phyloP scores from a whole-genome alignment of 495 filamentous ascomycete species.

The Clavariopsis aquatica region DNA sequence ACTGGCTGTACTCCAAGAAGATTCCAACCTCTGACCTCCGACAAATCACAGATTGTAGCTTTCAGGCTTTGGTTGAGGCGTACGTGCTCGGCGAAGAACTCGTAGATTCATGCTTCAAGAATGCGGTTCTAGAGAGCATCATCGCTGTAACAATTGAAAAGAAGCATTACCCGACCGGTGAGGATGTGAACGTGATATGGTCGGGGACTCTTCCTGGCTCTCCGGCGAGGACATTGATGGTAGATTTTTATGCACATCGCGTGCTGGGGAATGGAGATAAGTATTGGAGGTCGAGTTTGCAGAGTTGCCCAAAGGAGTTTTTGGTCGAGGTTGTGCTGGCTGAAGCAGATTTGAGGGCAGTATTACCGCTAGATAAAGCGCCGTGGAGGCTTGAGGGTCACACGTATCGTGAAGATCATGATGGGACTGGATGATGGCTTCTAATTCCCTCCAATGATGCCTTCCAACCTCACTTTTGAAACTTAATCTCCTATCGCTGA shows the following conservation, averaged over 20 bases:
- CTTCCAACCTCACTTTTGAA: no score
- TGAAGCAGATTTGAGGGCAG: background rate
- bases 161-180: background rate
- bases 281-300: background rate
- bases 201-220: background rate
- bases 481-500: no score
- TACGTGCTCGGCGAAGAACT: constrained; percentile 3
- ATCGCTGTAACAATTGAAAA: background rate
- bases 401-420: background rate
- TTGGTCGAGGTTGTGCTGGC: background rate
- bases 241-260: background rate
- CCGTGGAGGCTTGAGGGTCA: background rate
- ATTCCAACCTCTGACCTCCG: background rate
- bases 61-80: background rate
- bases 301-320: constrained; percentile 1
- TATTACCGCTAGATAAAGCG: background rate
- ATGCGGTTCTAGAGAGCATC: background rate
- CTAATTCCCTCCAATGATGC: no score
- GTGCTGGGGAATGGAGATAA: background rate
- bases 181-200: background rate
- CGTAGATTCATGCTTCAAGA: constrained; percentile 4
- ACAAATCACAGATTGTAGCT: background rate
- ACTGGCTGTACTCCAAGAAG: constrained; percentile 3
- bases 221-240: background rate
- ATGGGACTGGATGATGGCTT: no score